Conservation (phyloP, 2,329 filamentous ascomycete genomes). For the Amphichorda felina region DNA sequence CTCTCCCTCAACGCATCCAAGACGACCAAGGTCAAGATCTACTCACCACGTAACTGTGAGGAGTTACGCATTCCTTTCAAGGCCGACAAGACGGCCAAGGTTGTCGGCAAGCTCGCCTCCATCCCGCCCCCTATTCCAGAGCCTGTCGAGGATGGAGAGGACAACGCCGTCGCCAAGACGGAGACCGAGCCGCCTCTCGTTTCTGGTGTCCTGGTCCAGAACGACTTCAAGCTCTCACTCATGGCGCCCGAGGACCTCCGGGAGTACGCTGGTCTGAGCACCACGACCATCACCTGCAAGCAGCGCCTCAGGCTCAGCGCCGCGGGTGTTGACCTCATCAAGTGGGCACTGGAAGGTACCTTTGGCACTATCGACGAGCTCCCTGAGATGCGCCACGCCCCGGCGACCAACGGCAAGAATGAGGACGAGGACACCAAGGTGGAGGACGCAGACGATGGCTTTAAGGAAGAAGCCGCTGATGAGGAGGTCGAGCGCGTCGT, state of each 20-base stretch:
- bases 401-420: conserved; percentile 19
- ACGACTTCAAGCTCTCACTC: conserved; percentile 91
- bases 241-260: conserved; percentile 95
- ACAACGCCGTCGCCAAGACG: conserved; percentile 17
- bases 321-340: conserved; percentile 81
- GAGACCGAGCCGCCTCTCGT: conserved; percentile 42
- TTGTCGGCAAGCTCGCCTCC: conserved; percentile 88
- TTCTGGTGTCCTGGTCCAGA: conserved; percentile 87
- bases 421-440: conserved; percentile 10
- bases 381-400: conserved; percentile 36
- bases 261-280: conserved; percentile 94
- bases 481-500: conserved; percentile 48
- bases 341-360: conserved; percentile 87
- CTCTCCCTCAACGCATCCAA: conserved; percentile 83
- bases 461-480: conserved; percentile 43
- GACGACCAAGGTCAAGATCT: conserved; percentile 76
- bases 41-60: conserved; percentile 87
- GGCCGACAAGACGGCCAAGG: conserved; percentile 88
- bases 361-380: conserved; percentile 77
- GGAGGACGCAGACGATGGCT: conserved; percentile 16
- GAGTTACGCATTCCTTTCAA: conserved; percentile 92
- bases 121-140: conserved; percentile 30
- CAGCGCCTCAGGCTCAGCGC: conserved; percentile 81
- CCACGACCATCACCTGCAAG: conserved; percentile 85
- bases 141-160: background rate